A percentile compares a stretch with the other conserved stretches of the same genome.
These are phyloP conservation scores for Tinospora cordifolia DNA, from an alignment of 164 flowering plant genomes.

Conservation along the genomic window DNA sequence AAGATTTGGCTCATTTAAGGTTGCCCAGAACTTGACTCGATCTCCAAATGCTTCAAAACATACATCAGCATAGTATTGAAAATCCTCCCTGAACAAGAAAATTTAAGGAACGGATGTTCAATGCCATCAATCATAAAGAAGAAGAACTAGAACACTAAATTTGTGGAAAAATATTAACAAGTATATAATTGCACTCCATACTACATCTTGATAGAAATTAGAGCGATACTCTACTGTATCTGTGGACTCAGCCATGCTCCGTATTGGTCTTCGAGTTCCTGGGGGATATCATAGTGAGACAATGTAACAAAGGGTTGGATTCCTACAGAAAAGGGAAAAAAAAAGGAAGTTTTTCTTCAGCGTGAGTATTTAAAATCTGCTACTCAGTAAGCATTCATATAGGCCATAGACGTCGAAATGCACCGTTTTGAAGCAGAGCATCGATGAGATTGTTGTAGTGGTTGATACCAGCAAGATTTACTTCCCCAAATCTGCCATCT, in stretches of 20 bases:
- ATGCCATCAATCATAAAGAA: not conserved
- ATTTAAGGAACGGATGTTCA: too few species aligned
- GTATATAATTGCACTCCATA: not conserved
- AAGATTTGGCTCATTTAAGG: slow-evolving; percentile 53
- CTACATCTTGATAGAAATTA: not conserved
- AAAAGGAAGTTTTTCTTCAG: not conserved
- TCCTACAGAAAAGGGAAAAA: slow-evolving; percentile 22
- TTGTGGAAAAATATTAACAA: not conserved
- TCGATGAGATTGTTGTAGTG: slow-evolving; percentile 47
- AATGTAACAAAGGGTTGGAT: slow-evolving; percentile 57
- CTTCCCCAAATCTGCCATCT: slow-evolving; percentile 52
- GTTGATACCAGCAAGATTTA: slow-evolving; percentile 37
- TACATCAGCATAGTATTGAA: slow-evolving; percentile 32
- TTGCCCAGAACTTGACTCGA: slow-evolving; percentile 50
- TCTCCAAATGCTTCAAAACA: slow-evolving; percentile 53
- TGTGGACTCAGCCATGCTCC: slow-evolving; percentile 46
- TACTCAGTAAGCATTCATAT: not conserved
- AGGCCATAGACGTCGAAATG: not conserved
- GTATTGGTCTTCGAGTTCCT: slow-evolving; percentile 53
- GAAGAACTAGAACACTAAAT: not conserved
- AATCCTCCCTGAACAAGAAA: slow-evolving; percentile 38
- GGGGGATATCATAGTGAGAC: slow-evolving; percentile 47
- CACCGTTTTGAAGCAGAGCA: slow-evolving; percentile 41
- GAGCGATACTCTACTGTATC: slow-evolving; percentile 30
- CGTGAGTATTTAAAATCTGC: not conserved